Base-by-base conservation (phyloP, 1,284 basidiomycete genomes). In the Neotropicomus parvogracilis region DNA sequence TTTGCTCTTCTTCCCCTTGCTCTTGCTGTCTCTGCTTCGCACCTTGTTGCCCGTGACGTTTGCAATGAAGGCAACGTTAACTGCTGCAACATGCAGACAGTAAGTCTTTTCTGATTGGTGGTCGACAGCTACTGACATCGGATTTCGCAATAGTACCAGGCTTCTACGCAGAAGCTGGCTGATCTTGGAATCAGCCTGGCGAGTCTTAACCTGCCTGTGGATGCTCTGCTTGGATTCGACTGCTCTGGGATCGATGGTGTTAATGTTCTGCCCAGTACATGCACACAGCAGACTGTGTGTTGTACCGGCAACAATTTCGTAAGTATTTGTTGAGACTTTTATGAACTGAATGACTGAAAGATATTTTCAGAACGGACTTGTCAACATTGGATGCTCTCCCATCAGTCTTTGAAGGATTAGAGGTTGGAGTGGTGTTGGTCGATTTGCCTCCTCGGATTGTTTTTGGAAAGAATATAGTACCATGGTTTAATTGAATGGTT, bases 1-100 rank as follows among this genome's bases (percentile, higher is more conserved):
- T 7, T 63, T 3, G 53, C 59, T 41, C 40, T 63, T 13, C 27
- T 63, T 1, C 60, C 59, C 17, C 37, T 39, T 10, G 37, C 37
- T 39, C 16, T 39, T 10, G n/a, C 27, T 5, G 37, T 19, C 37
- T 39, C 37, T 27, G 37, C 37, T 1, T 26, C 37, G 1, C 9
- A 17, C 26, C 24, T 39, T 10, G 16, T 27, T 26, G 37, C 16
- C 2, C 37, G 26, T 13, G 20, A n/a, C 13, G 1, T 1, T 4
- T 37, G 21, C 36, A 37, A 7, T 21, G 14, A 5, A 17, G 37
- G 37, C 3, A 11, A 2, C 24, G 11, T 39, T 10, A n/a, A 17
- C 10, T 39, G 37, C 37, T 39, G 37, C 37, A 28, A 39, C 37
- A 24, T 39, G n/a, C 26, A 39, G 11, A 19, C 14, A n/a, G 35